Conservation (phyloP, 148 eudicot species). For the Spergularia bocconei region DNA sequence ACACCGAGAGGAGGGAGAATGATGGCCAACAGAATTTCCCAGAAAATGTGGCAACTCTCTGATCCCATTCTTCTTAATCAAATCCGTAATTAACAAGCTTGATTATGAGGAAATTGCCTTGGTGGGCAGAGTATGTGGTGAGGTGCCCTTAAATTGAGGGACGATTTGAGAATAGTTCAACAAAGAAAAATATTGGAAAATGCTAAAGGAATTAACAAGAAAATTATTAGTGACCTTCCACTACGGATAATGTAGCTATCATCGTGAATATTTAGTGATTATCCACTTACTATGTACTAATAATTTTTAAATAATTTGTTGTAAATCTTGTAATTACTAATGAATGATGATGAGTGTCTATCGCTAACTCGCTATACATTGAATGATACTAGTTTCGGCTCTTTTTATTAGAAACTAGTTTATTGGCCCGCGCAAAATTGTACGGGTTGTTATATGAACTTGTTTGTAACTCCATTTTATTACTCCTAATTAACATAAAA, state of each 20-base stretch:
- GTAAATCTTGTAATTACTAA: no score
- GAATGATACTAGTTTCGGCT: no score
- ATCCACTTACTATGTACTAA: neutral
- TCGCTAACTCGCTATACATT: no score
- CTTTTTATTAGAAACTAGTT: no score
- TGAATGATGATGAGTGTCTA: no score
- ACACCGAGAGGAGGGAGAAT: conserved; percentile 39
- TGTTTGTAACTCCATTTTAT: no score
- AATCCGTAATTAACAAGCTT: neutral
- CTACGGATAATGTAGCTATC: neutral
- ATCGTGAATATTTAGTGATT: neutral
- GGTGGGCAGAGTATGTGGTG: neutral
- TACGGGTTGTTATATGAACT: no score
- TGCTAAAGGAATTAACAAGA: neutral
- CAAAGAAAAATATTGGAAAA: neutral
- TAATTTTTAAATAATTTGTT: no score
- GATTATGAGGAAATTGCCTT: neutral
- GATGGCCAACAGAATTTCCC: conserved; percentile 31
- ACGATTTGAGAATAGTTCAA: neutral
- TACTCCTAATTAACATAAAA: no score
- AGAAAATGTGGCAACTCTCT: conserved; percentile 18
- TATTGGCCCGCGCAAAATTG: no score
- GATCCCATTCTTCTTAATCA: conserved; percentile 13
- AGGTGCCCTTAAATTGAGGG: neutral
- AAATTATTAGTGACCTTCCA: conserved; percentile 11